Evolutionary conservation across 805 yeast genomes (phyloP), one percentile per base, ranked within the genome.

Genomic region (Tanozyma kutaoensis): DNA sequence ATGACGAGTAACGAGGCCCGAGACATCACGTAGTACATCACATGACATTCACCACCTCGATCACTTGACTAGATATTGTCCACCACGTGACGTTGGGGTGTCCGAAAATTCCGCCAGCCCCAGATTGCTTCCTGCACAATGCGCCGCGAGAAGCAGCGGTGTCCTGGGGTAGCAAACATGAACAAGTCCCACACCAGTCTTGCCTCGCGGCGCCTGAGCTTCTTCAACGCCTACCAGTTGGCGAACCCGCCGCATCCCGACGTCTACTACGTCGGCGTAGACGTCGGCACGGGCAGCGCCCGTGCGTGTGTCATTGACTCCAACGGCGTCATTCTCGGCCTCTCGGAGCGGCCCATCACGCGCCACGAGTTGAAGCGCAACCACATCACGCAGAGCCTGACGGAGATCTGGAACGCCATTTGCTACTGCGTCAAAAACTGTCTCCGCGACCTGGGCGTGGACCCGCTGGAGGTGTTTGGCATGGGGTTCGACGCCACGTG

Each of bases 401-500:
- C 76, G 5, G 95, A 91, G 48, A 91, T 91, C 36, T 91, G 97
- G 97, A 69, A 73, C 33, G 75, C 78, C 26, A 80, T 82, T 38
- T 76, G 93, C 45, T 72, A 63, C 55, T 80, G 95, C 58, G 88
- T 81, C 30, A 72, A 72, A 41, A 63, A 74, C 9, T 76, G 84
- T 25, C 54, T 88, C 20, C 55, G 75, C 11, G 93, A 84, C 30
- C 69, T 91, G 3, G 79, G 75, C 2, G 69, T 85, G 23, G 78
- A 76, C 23, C 74, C 81, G 1, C 41, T 55, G 2, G 61, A 63
- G 11, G 78, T 91, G 24, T 67, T 67, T 44, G 97, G 97, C 35
- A 72, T 91, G 36, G 96, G 97, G 0, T 91, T 86, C 40, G 98
- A 91, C 52, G 98, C 96, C 16, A 91, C 98, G 15, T 91, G 98